phyloP scores from a whole-genome alignment of 192 early-diverging fungal genomes.

The Backusella circina region DNA sequence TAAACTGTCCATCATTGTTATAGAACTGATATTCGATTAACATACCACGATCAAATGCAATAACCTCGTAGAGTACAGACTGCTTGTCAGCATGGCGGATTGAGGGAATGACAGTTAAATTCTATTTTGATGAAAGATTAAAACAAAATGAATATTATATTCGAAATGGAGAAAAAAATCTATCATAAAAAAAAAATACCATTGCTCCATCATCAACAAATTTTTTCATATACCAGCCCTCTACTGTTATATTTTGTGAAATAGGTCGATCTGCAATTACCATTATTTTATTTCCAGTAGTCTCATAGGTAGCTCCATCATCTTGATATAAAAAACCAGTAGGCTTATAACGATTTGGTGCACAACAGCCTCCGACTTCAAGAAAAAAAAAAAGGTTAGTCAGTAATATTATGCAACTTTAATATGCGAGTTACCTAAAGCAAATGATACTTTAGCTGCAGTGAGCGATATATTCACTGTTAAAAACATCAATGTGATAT shows the following conservation, averaged over 20 bases:
- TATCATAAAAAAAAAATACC: not conserved
- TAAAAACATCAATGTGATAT: not conserved
- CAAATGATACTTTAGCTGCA: conserved; percentile 5
- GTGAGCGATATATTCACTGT: conserved; percentile 19
- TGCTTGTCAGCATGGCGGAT: conserved; percentile 21
- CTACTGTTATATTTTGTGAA: conserved; percentile 16
- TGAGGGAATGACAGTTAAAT: conserved; percentile 26
- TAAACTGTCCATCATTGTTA: not conserved
- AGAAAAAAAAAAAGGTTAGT: not conserved
- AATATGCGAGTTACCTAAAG: conserved; percentile 13
- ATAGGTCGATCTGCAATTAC: conserved; percentile 21
- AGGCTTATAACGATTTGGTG: conserved; percentile 23
- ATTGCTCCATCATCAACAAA: conserved; percentile 31
- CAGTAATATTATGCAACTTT: not conserved
- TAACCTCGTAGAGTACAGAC: conserved; percentile 15
- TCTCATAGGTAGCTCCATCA: conserved; percentile 13
- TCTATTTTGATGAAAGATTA: conserved; percentile 14
- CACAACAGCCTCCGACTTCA: conserved; percentile 31
- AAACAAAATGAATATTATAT: not conserved
- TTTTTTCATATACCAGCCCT: conserved; percentile 26
- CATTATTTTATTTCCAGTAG: conserved; percentile 16
- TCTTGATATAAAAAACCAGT: conserved; percentile 20
- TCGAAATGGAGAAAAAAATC: not conserved
- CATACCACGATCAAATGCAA: conserved; percentile 23
- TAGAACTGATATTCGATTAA: conserved; percentile 27